These are phyloP conservation scores for Colletotrichum sp. DNA, from an alignment of 2,329 filamentous ascomycete genomes.

Conservation along the genomic window DNA sequence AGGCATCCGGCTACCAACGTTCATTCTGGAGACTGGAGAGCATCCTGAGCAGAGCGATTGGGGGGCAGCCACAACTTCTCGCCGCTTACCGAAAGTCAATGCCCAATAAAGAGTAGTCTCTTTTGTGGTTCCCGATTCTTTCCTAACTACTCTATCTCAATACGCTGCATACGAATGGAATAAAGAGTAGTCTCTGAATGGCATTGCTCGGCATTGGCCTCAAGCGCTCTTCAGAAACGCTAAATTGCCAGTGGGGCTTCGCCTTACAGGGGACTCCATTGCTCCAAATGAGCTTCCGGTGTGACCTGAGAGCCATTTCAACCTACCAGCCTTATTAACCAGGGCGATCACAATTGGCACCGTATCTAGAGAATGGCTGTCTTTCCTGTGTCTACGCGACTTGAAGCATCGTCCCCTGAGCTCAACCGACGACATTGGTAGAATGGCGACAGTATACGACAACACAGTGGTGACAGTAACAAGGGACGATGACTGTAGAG, in stretches of 20 bases:
- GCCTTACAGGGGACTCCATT: background rate
- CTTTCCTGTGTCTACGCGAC: background rate
- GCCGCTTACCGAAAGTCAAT: background rate
- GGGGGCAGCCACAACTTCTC: background rate
- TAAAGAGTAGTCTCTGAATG: background rate
- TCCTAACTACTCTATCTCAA: too few species aligned
- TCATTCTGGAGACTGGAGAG: background rate
- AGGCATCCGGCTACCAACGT: background rate
- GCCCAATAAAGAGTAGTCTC: background rate
- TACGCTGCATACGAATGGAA: too few species aligned
- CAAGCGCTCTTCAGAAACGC: background rate
- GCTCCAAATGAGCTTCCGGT: slow-evolving; percentile 14
- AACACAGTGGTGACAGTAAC: background rate
- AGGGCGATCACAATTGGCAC: background rate
- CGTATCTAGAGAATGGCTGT: background rate
- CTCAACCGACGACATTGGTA: background rate
- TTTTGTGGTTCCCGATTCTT: too few species aligned
- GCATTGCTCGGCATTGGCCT: background rate
- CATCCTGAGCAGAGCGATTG: background rate
- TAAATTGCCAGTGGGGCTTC: slow-evolving; percentile 9
- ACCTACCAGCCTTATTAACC: background rate
- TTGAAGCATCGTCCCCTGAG: background rate
- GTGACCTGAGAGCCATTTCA: slow-evolving; percentile 1
- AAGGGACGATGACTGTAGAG: background rate
- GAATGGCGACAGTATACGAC: background rate